phyloP scores from a whole-genome alignment of 306 rosid genomes.

The Fragaria ananassa region DNA sequence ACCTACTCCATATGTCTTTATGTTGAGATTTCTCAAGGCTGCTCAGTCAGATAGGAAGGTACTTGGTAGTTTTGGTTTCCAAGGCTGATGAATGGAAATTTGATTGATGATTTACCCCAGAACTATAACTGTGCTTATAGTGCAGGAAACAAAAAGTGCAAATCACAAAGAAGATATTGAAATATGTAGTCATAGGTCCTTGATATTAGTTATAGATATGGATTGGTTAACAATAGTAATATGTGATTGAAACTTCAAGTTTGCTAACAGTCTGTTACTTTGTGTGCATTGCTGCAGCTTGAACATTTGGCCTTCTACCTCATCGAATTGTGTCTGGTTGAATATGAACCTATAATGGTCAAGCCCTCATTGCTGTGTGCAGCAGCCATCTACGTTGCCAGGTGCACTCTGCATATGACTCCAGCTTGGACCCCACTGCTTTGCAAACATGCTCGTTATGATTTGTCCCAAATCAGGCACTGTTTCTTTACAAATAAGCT shows the following conservation, averaged over 20 bases:
- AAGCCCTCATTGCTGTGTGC: constrained; percentile 83
- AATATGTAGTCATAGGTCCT: background rate
- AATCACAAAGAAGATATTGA: background rate
- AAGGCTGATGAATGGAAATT: background rate
- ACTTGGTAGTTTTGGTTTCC: background rate
- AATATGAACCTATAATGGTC: constrained; percentile 71
- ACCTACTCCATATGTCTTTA: constrained; percentile 86
- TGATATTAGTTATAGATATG: background rate
- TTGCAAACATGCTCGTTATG: constrained; percentile 64
- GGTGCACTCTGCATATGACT: constrained; percentile 59
- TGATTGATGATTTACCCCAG: background rate
- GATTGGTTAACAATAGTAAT: background rate
- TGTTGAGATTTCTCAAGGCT: constrained; percentile 94
- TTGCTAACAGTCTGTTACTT: constrained; percentile 23
- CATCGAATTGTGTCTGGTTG: constrained; percentile 65
- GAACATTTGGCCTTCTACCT: constrained; percentile 78
- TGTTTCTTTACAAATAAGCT: background rate
- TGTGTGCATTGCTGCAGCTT: constrained; percentile 45
- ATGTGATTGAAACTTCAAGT: background rate
- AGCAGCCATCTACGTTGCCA: constrained; percentile 82
- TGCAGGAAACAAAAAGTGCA: background rate
- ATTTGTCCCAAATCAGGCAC: constrained; percentile 67
- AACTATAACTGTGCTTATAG: background rate
- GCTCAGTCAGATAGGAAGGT: constrained; percentile 74
- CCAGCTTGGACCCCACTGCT: constrained; percentile 78